A percentile compares a stretch with the other conserved stretches of the same genome.
Conservation (phyloP, 371 early-diverging fungal species). For the Dichotomocladium elegans region DNA sequence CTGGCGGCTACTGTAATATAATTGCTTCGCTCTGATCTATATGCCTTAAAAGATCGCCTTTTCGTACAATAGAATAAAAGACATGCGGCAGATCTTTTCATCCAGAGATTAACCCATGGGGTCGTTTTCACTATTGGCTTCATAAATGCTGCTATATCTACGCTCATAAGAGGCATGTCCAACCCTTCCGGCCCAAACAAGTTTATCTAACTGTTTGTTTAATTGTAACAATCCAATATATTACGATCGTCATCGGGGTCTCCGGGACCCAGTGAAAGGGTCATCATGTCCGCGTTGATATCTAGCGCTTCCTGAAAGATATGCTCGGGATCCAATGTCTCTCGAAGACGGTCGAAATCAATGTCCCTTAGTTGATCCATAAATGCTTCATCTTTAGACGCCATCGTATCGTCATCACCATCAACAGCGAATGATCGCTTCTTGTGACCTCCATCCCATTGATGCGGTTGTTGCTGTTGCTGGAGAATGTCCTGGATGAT, state of each 20-base stretch:
- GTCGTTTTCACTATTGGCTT: no score
- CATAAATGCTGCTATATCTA: no score
- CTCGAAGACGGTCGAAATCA: conserved; percentile 15
- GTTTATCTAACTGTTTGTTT: background rate
- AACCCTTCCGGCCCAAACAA: no score
- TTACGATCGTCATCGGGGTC: conserved; percentile 7
- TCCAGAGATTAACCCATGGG: no score
- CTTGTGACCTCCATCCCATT: background rate
- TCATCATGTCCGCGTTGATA: conserved; percentile 39
- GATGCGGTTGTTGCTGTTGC: background rate
- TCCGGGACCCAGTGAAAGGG: conserved; percentile 9
- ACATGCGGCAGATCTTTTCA: no score
- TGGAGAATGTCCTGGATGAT: conserved; percentile 16
- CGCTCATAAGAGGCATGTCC: no score
- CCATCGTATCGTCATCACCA: conserved; percentile 5
- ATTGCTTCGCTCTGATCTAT: no score
- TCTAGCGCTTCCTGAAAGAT: conserved; percentile 40
- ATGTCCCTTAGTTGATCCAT: conserved; percentile 11
- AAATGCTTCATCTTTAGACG: conserved; percentile 12
- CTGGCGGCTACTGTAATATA: no score
- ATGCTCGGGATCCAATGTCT: conserved; percentile 34
- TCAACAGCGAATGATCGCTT: conserved; percentile 4
- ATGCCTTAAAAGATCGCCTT: background rate
- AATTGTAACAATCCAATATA: conserved; percentile 10
- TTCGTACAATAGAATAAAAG: background rate